phyloP scores from a whole-genome alignment of 345 rosid genomes.

The thale cress (Arabidopsis thaliana) region TAIR10.1 NC_003075.7:1043501-1044000 shows the following conservation, averaged over 20 bases:
- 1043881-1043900: constrained; percentile 4
- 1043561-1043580: neutral
- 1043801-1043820: constrained; percentile 3
- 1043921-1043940: neutral
- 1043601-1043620: neutral
- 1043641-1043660: neutral
- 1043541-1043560: constrained; percentile 9
- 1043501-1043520: neutral
- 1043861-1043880: neutral
- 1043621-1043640: neutral
- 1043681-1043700: neutral
- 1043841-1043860: neutral
- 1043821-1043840: neutral
- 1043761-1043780: neutral
- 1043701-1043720: neutral
- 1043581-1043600: neutral
- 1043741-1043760: neutral
- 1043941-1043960: neutral
- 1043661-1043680: neutral
- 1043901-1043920: neutral
- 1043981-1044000: neutral
- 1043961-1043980: neutral
- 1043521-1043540: neutral
- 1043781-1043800: neutral
- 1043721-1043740: neutral